These are phyloP conservation scores for Elsinoe fawcettii DNA, from an alignment of 2,329 filamentous ascomycete species.

Conservation along the genomic window DNA sequence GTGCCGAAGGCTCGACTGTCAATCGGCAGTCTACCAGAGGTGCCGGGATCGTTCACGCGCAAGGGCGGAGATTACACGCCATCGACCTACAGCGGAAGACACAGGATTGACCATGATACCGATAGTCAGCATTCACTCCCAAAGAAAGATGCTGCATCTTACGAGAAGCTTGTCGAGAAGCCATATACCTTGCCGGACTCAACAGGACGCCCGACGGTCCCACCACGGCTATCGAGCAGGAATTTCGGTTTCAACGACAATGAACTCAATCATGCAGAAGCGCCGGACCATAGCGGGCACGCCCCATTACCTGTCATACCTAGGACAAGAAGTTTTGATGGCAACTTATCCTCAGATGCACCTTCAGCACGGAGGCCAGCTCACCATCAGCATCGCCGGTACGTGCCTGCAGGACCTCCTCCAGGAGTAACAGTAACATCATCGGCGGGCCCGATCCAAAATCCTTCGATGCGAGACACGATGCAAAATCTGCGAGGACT, in stretches of 20 bases:
- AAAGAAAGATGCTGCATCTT: conserved; percentile 21
- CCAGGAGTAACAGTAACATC: not conserved
- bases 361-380: conserved; percentile 3
- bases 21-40: not conserved
- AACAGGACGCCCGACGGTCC: not conserved
- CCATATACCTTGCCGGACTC: not conserved
- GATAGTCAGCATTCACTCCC: conserved; percentile 15
- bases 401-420: not conserved
- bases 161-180: conserved; percentile 21
- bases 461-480: conserved; percentile 17
- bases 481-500: conserved; percentile 37
- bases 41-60: not conserved
- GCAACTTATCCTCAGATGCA: conserved; percentile 16
- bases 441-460: not conserved
- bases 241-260: conserved; percentile 15
- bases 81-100: conserved; percentile 17
- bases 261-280: not conserved
- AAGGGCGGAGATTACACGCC: conserved; percentile 15
- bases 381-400: conserved; percentile 16
- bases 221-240: conserved; percentile 4
- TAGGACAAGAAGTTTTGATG: not conserved
- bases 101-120: not conserved
- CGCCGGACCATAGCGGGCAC: not conserved
- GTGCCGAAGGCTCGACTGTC: not conserved
- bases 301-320: conserved; percentile 14